Base-by-base conservation (phyloP, 495 filamentous ascomycete genomes). In the Podospora appendiculata region DNA sequence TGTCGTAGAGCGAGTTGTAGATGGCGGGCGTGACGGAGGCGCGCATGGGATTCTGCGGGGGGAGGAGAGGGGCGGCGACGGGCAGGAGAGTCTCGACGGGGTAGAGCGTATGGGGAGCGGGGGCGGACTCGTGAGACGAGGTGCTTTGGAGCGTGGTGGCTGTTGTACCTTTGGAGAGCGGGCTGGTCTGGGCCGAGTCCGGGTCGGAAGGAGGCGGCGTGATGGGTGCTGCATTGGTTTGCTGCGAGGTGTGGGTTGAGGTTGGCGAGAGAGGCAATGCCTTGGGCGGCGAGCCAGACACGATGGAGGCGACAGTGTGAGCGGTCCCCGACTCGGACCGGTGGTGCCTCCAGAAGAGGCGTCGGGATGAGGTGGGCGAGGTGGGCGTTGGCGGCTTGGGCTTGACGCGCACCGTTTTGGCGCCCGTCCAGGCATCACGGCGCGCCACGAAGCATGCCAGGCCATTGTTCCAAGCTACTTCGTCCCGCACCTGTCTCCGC, bases 351-450 rank as follows among this genome's bases (percentile, higher is more conserved):
- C 61, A 64, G 44, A 66, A 64, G 3, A 64, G 47, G 4, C 63
- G 57, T 11, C 61, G 61, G 6, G 49, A 8, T 8, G 63, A 60
- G 0, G 61, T 45, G 3, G 71, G 70, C 14, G 70, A 72, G 1
- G 56, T 58, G 8, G 66, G 54, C 18, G 55, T 53, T 16, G 59
- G 50, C 8, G 65, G 57, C 25, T 61, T 62, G 2, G 64, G 62
- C 53, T 70, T 73, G 12, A 77, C 63, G 36, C 73, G 70, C 18
- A 63, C 72, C 16, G 66, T 69, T 47, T 68, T 73, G 3, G 90
- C 93, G n/a, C 86, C 85, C 10, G 89, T 87, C 93, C 93, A 98
- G 13, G 81, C 85, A 70, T 96, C 81, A 40, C 93, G 79, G 47
- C 88, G 73, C 35, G 79, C 79, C 43, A 82, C 74, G 71, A 86